Evolutionary conservation across 176 grass and related monocot genomes (phyloP).

Genomic region (Aegilops bicornis): DNA sequence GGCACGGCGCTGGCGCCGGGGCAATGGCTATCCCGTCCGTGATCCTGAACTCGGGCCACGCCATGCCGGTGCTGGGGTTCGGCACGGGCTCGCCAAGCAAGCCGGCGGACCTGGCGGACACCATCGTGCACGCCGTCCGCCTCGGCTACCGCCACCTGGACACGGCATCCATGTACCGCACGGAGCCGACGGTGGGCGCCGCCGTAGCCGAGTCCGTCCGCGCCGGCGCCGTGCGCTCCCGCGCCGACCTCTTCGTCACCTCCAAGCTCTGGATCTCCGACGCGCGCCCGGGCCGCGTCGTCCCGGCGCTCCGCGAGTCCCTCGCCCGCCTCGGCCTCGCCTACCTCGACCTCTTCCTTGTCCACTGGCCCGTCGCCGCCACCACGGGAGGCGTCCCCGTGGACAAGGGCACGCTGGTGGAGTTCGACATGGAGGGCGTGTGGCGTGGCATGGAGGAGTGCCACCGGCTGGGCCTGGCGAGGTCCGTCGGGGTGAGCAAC

Average conservation of each 20-base stretch:
- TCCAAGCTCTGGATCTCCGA: constrained; percentile 56
- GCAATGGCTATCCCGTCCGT: constrained; percentile 19
- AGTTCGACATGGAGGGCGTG: constrained; percentile 69
- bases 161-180: constrained; percentile 44
- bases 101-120: constrained; percentile 27
- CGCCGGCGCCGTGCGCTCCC: constrained; percentile 36
- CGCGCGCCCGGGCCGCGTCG: constrained; percentile 32
- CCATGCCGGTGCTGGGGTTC: constrained; percentile 46
- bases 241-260: constrained; percentile 53
- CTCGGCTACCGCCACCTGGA: constrained; percentile 64
- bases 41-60: constrained; percentile 39
- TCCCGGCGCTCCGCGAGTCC: constrained; percentile 52
- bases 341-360: constrained; percentile 76
- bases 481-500: constrained; percentile 80
- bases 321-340: constrained; percentile 51
- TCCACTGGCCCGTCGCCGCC: constrained; percentile 61
- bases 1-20: not conserved
- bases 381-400: not conserved
- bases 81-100: constrained; percentile 39
- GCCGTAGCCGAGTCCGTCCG: constrained; percentile 42
- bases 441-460: constrained; percentile 89
- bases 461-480: constrained; percentile 59
- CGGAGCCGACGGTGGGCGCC: constrained; percentile 47
- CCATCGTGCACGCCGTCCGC: constrained; percentile 22
- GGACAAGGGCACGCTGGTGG: not conserved